Evolutionary conservation across 1,284 basidiomycete species (phyloP), one percentile per base, ranked within the genome.

Genomic region (Microbotryomycetes sp.): DNA sequence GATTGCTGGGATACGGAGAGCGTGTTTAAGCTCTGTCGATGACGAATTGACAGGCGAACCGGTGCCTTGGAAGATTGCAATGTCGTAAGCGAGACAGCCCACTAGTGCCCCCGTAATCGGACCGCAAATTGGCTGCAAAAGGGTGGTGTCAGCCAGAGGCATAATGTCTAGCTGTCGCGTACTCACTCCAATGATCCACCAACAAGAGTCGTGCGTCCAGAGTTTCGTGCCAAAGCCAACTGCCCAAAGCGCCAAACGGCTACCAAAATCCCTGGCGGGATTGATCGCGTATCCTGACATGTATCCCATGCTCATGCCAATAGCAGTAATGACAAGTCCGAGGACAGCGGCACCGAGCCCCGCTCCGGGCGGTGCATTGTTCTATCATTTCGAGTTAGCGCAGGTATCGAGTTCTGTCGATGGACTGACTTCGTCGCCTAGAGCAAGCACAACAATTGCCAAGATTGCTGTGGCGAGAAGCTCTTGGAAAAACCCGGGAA

Each of bases 261-360:
- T 72, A 0, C 73, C 73, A 16, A 74, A 60, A 59, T 74, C 73
- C 24, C 73, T 67, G 1, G 72, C 72, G 0, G 71, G 69, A 54
- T 74, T 74, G 53, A 73, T 68, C 28, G 68, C 67, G 49, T 69
- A 70, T 1, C 63, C 56, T 2, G 64, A 57, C 54, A 66, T 45
- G 41, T 61, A 59, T 24, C 66, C 68, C 35, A 41, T 41, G 9
- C 47, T 52, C 65, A 64, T 64, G 11, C 70, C 70, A 48, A 72
- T 71, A 2, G 67, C 66, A 47, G 64, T 56, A 26, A 72, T 65
- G 29, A 71, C 57, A 52, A 67, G 66, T 6, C 66, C 62, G 4
- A 72, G 59, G 28, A 72, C 66, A 52, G 71, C 54, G n/a, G 70
- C 65, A 50, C 66, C 68, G 56, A 72, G 65, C 1, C 70, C 70